Percentiles rank a stretch among this genome's conserved stretches.
Evolutionary conservation across 1,284 basidiomycete genomes (phyloP).

Genomic region (Cutaneotrichosporon arboriforme): DNA sequence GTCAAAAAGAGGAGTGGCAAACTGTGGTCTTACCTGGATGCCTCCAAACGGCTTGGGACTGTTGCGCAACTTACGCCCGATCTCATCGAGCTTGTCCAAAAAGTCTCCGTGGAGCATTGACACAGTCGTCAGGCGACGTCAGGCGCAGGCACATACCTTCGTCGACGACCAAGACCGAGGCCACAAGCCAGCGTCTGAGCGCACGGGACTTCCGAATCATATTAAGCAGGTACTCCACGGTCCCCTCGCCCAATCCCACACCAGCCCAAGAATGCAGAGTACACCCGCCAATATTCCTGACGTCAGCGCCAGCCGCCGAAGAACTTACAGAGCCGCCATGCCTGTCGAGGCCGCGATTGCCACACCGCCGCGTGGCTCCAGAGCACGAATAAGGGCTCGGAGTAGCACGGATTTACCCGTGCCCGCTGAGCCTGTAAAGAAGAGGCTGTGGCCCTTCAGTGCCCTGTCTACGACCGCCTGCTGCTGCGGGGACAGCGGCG

Average conservation of each 20-base stretch:
- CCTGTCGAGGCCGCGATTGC: slow-evolving; percentile 74
- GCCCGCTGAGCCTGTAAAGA: slow-evolving; percentile 97
- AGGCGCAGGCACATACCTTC: slow-evolving; percentile 53
- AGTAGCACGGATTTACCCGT: slow-evolving; percentile 89
- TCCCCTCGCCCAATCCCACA: slow-evolving; percentile 52
- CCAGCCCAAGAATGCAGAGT: slow-evolving; percentile 57
- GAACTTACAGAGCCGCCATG: slow-evolving; percentile 44
- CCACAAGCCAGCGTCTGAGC: slow-evolving; percentile 53
- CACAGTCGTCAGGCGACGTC: slow-evolving; percentile 46
- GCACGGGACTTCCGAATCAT: slow-evolving; percentile 48
- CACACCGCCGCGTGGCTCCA: slow-evolving; percentile 51
- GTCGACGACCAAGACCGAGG: slow-evolving; percentile 61
- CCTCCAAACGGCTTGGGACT: slow-evolving; percentile 68
- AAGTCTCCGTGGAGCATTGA: slow-evolving; percentile 58
- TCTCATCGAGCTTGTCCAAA: slow-evolving; percentile 77
- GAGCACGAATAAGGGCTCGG: slow-evolving; percentile 69
- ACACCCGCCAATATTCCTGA: slow-evolving; percentile 59
- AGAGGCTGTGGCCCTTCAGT: slow-evolving; percentile 63
- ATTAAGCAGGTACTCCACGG: slow-evolving; percentile 46
- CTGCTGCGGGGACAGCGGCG: slow-evolving; percentile 54
- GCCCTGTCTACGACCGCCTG: slow-evolving; percentile 67
- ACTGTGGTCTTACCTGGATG: slow-evolving; percentile 60
- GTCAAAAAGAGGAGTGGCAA: not conserved
- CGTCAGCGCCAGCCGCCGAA: not conserved
- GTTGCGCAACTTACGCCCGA: slow-evolving; percentile 52